These are phyloP conservation scores for Cryptosporidium sp. DNA, from an alignment of 169 alveolate genomes.

Conservation along the genomic window DNA sequence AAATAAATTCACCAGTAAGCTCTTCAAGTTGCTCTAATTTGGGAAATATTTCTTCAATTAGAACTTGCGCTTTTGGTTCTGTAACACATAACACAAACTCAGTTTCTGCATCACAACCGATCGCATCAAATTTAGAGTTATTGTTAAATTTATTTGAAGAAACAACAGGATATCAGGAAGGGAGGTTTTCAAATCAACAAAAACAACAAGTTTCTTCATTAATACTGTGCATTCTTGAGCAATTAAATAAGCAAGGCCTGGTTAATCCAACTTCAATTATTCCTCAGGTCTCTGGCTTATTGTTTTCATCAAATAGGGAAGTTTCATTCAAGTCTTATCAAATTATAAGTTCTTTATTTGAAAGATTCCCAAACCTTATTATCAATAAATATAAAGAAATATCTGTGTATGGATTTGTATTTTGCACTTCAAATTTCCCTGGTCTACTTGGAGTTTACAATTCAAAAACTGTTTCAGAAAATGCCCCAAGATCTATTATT, in stretches of 20 bases:
- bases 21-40: conserved; percentile 18
- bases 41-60: conserved; percentile 43
- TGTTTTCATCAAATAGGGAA: conserved; percentile 56
- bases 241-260: conserved; percentile 61
- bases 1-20: conserved; percentile 32
- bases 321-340: conserved; percentile 45
- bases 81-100: conserved; percentile 15
- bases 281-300: conserved; percentile 57
- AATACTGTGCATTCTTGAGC: conserved; percentile 64
- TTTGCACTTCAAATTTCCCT: conserved; percentile 8
- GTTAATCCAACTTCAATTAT: conserved; percentile 74
- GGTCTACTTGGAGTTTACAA: conserved; percentile 25
- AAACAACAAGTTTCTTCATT: conserved; percentile 46
- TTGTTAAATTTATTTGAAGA: conserved; percentile 15
- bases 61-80: conserved; percentile 25
- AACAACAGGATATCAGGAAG: background rate
- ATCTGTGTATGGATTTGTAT: conserved; percentile 49
- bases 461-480: conserved; percentile 1
- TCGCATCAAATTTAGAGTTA: conserved; percentile 60
- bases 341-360: conserved; percentile 42
- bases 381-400: conserved; percentile 61
- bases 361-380: conserved; percentile 56
- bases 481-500: background rate
- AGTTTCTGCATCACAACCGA: conserved; percentile 71
- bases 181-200: conserved; percentile 29